Conservation (phyloP, 495 filamentous ascomycete species). For the Aspergillus coremiiformis region DNA sequence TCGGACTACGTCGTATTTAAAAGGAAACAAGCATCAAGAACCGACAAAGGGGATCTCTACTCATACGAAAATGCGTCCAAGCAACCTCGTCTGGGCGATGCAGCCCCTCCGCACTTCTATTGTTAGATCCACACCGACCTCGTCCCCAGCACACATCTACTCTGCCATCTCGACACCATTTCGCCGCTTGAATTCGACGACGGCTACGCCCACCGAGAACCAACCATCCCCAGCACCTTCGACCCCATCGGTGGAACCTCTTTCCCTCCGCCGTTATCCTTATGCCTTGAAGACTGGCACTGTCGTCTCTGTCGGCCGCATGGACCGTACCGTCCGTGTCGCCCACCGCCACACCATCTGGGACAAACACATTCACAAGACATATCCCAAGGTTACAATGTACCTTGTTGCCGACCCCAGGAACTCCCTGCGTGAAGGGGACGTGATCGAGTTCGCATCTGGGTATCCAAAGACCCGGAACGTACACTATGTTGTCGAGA, state of each 20-base stretch:
- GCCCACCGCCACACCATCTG: constrained; percentile 28
- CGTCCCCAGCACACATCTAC: constrained; percentile 19
- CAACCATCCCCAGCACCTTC: constrained; percentile 6
- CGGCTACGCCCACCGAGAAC: constrained; percentile 6
- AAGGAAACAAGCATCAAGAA: background rate
- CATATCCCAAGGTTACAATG: constrained; percentile 32
- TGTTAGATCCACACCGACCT: constrained; percentile 20
- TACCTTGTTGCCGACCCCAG: constrained; percentile 68
- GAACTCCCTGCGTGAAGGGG: constrained; percentile 65
- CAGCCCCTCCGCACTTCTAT: constrained; percentile 31
- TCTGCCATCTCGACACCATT: constrained; percentile 11
- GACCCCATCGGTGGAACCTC: constrained; percentile 4
- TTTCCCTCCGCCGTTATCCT: constrained; percentile 36
- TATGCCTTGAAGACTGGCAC: constrained; percentile 36
- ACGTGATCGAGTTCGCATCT: constrained; percentile 70
- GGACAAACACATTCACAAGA: constrained; percentile 36
- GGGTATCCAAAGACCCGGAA: constrained; percentile 55
- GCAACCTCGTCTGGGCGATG: constrained; percentile 29
- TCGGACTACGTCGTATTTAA: background rate
- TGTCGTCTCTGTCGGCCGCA: constrained; percentile 38
- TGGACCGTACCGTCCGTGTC: constrained; percentile 40
- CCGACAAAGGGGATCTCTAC: background rate
- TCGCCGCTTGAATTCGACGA: constrained; percentile 14
- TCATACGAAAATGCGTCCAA: constrained; percentile 25
- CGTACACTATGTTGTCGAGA: constrained; percentile 70